Evolutionary conservation across 129 eudicot genomes (phyloP).

Genomic region (Helianthus annuus): HanXRQr2.0-SUNRISE NC_035434.2:152866369-152866868

Average conservation of each 20-base stretch:
- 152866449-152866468: conserved; percentile 91
- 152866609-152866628: conserved; percentile 97
- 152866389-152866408: conserved; percentile 73
- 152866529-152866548: conserved; percentile 6
- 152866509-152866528: conserved; percentile 28
- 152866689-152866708: conserved; percentile 5
- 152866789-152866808: conserved; percentile 69
- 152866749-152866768: conserved; percentile 97
- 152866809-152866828: conserved; percentile 56
- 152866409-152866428: conserved; percentile 79
- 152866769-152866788: conserved; percentile 89
- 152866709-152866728: conserved; percentile 82
- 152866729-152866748: conserved; percentile 78
- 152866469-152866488: conserved; percentile 65
- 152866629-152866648: conserved; percentile 45
- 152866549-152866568: not conserved
- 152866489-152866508: conserved; percentile 95
- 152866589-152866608: conserved; percentile 86
- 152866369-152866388: conserved; percentile 82
- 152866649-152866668: not conserved
- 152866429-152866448: conserved; percentile 86
- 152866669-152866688: too few relatives aligned
- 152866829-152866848: conserved; percentile 24
- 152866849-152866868: conserved; percentile 2
- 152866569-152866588: conserved; percentile 98